These are phyloP conservation scores for Penicillium coprophilum DNA, from an alignment of 495 filamentous ascomycete genomes.

Conservation along the genomic window DNA sequence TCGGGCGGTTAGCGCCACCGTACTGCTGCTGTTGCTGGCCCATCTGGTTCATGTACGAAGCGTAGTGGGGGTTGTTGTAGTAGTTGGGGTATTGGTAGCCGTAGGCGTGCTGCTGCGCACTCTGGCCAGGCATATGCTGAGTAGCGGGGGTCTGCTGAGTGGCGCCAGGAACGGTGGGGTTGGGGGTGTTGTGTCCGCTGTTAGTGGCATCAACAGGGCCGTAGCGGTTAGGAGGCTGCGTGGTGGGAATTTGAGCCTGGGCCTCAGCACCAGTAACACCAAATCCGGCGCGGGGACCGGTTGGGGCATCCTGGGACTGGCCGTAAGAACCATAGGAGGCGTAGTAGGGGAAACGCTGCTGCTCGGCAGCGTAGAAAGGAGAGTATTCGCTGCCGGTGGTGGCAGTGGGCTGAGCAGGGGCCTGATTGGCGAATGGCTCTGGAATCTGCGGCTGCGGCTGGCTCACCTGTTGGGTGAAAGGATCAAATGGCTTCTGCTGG, in stretches of 20 bases:
- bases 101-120: conserved; percentile 49
- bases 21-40: conserved; percentile 51
- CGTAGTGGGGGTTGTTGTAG: conserved; percentile 77
- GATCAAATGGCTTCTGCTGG: conserved; percentile 79
- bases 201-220: conserved; percentile 72
- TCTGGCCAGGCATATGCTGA: conserved; percentile 62
- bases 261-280: conserved; percentile 70
- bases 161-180: conserved; percentile 70
- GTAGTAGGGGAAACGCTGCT: conserved; percentile 77
- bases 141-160: conserved; percentile 61
- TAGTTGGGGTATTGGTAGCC: conserved; percentile 71
- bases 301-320: conserved; percentile 75
- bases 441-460: conserved; percentile 61
- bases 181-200: conserved; percentile 86
- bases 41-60: conserved; percentile 73
- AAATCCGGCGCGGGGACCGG: conserved; percentile 70
- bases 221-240: conserved; percentile 66
- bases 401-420: conserved; percentile 47
- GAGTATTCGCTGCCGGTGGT: conserved; percentile 78
- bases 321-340: conserved; percentile 78
- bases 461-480: conserved; percentile 76
- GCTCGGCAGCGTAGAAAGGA: conserved; percentile 83
- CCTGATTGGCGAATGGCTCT: conserved; percentile 59
- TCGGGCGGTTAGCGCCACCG: conserved; percentile 52
- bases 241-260: conserved; percentile 72